Evolutionary conservation across 192 early-diverging fungal species (phyloP), one percentile per base, ranked within the genome.

Genomic region (Backusella parvicylindrica): DNA sequence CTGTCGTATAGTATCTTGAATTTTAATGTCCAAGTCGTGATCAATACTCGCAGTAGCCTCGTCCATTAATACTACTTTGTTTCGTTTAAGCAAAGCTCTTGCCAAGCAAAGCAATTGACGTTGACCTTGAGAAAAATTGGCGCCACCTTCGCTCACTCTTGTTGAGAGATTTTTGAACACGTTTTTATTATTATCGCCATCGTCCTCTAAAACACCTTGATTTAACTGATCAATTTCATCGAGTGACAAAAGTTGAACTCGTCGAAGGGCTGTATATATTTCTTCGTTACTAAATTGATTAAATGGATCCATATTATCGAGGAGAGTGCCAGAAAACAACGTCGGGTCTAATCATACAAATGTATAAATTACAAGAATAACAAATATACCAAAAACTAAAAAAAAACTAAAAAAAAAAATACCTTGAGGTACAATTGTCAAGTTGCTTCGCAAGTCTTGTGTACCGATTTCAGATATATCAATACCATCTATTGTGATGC

Each of bases 261-360:
- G 82, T 47, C 85, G 80, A 33, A 99, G 85, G 5, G 91, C 89
- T 18, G 89, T 86, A 91, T 91, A 96, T 23, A 98, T 80, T 21
- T 89, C 83, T 65, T 85, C 82, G 60, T 99, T 96, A 32, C 77
- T 82, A 77, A 90, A 90, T 77, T 94, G 91, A 50, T 79, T 82
- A 78, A 95, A 94, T 7, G 95, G 96, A 77, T 99, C 96, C n/a
- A 99, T 78, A 79, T 98, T 98, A 63, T 91, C 91, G 12, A 95
- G 86, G 28, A 89, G 77, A 26, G 84, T 89, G n/a, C 87, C 87
- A 50, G 82, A 81, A 67, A 71, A 72, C 47, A 77, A 49, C 6
- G 41, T 41, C 0, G 86, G 84, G 77, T 86, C 86, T 50, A 50
- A 21, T 21, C 18, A 50, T 1, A 18, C 8, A 50, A 21, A 50